Evolutionary conservation across 768 basidiomycete genomes (phyloP), one percentile per base, ranked within the genome.

Genomic region (Gloeostereum incarnatum): DNA sequence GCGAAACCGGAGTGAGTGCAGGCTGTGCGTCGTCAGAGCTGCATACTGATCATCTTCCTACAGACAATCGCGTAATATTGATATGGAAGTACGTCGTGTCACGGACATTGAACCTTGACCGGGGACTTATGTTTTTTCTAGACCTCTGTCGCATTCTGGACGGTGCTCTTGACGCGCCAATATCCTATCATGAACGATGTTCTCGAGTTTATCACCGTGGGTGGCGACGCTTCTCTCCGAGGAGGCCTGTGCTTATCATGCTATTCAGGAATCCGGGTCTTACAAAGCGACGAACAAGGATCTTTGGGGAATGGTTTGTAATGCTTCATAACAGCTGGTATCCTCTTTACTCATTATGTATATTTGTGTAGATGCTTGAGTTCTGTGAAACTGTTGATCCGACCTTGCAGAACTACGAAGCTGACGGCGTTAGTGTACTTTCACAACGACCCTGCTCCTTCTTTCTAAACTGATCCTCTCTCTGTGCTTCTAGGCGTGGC

Each of bases 251-350:
- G 33, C 25, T 31, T 25, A 39, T 38, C 40, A 66, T 60, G n/a
- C 29, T 39, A 20, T 23, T 35, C 23, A 70, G 62, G 64, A 71
- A 45, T 65, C 73, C 36, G 65, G 57, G 43, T 68, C 62, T 3
- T 87, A 85, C 59, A 88, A 80, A 51, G 82, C 79, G 0, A 75
- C 78, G 10, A 90, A 87, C 56, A 85, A 85, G 51, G 88, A 92
- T 58, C 59, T 89, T 6, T 92, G 88, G 88, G 72, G 58, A 40
- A 90, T 90, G 87, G 86, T 83, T 43, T 10, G 68, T 60, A 22
- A 24, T 13, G 18, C 23, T 18, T 40, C 25, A 13, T 8, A 21
- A 18, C 8, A 9, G 32, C 10, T 13, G 45, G 11, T 2, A 23
- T 20, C 36, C 7, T 18, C 31, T 25, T 38, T 34, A 1, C 40